Conservation (phyloP, 78 protist species). For the Dictyostelium citrinum region DNA sequence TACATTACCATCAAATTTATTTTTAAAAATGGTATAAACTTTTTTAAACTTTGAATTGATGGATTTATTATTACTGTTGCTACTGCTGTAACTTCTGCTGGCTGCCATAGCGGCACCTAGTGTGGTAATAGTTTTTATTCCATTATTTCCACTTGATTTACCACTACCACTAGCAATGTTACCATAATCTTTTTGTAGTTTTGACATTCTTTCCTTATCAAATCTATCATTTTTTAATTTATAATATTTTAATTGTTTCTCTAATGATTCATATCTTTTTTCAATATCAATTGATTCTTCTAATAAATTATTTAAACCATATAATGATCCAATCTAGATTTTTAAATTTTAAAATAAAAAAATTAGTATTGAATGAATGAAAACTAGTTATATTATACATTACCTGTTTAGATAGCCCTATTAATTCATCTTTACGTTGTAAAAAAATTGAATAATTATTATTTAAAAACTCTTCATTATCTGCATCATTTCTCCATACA, state of each 20-base stretch:
- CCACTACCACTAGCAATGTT: neutral
- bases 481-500: slow-evolving; percentile 23
- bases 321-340: neutral
- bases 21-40: neutral
- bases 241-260: slow-evolving; percentile 1
- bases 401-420: neutral
- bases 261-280: neutral
- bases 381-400: neutral
- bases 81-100: no score
- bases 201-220: neutral
- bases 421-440: neutral
- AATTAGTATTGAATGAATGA: neutral
- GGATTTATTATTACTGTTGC: neutral
- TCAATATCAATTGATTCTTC: neutral
- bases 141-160: neutral
- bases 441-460: neutral
- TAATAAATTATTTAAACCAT: neutral
- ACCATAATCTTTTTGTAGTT: slow-evolving; percentile 4
- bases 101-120: no score
- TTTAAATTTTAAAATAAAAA: no score
- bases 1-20: neutral
- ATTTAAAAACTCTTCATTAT: neutral
- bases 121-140: no score
- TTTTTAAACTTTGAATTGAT: slow-evolving; percentile 1
- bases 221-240: neutral